phyloP scores from a whole-genome alignment of 2,329 filamentous ascomycete species.

The Alternaria solani region DNA sequence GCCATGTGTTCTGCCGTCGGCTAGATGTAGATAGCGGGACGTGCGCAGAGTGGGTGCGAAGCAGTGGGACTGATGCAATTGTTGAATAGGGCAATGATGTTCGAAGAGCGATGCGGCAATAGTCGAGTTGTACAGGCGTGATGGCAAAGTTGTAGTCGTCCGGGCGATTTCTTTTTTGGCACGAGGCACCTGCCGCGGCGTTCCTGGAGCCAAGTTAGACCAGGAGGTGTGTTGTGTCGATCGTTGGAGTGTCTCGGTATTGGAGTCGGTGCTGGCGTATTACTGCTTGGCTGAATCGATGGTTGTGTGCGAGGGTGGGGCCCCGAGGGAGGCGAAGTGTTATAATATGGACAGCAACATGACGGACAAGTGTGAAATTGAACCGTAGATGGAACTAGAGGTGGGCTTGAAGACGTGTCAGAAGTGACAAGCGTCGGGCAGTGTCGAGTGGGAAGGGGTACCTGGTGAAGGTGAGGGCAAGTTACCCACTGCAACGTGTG shows the following conservation, averaged over 20 bases:
- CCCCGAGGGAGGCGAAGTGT: slow-evolving; percentile 47
- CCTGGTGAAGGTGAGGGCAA: slow-evolving; percentile 44
- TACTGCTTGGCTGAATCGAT: slow-evolving; percentile 21
- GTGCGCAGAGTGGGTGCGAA: background rate
- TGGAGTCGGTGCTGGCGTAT: slow-evolving; percentile 12
- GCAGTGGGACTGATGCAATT: slow-evolving; percentile 1
- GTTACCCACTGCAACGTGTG: slow-evolving; percentile 44
- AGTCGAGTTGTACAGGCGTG: background rate
- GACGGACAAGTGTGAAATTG: slow-evolving; percentile 36
- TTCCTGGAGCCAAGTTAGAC: slow-evolving; percentile 8
- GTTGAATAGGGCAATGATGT: background rate
- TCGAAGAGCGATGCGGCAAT: slow-evolving; percentile 1
- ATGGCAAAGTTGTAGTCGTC: background rate
- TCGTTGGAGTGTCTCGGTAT: slow-evolving; percentile 10
- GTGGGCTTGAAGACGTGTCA: slow-evolving; percentile 32
- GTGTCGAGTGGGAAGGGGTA: slow-evolving; percentile 38
- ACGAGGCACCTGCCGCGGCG: background rate
- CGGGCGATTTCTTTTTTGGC: background rate
- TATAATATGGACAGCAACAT: slow-evolving; percentile 52
- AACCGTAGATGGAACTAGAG: slow-evolving; percentile 40
- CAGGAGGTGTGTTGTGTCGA: slow-evolving; percentile 14
- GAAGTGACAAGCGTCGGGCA: slow-evolving; percentile 27
- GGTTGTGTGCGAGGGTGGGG: slow-evolving; percentile 31
- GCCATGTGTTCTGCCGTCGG: slow-evolving; percentile 37
- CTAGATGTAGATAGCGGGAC: background rate